A percentile compares a stretch with the other conserved stretches of the same genome.
phyloP scores from a whole-genome alignment of 305 asterid species.

The Fraxinus angustifolia region DNA sequence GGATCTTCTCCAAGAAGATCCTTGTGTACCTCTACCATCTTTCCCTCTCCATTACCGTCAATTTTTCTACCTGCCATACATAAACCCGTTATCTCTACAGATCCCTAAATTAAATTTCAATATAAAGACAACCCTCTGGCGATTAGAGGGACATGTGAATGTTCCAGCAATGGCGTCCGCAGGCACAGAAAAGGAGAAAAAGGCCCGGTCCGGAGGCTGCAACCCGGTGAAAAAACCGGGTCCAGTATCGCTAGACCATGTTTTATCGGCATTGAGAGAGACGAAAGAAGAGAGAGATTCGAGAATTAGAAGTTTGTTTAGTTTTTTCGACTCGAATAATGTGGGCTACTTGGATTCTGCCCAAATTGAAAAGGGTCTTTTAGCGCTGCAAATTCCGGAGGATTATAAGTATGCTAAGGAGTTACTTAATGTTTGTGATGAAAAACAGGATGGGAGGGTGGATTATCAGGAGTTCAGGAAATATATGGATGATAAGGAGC shows the following conservation, averaged over 20 bases:
- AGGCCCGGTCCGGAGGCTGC: conserved; percentile 58
- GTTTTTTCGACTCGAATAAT: conserved; percentile 70
- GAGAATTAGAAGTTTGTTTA: conserved; percentile 66
- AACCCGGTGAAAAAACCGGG: conserved; percentile 83
- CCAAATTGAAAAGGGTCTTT: conserved; percentile 75
- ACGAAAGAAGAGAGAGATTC: conserved; percentile 80
- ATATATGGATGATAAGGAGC: conserved; percentile 99
- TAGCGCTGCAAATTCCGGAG: conserved; percentile 87
- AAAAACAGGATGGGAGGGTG: conserved; percentile 86
- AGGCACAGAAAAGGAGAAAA: conserved; percentile 23
- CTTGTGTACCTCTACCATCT: background rate
- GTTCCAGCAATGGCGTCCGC: conserved; percentile 44
- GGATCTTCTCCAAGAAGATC: background rate
- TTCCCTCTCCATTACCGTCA: background rate
- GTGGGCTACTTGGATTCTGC: conserved; percentile 70
- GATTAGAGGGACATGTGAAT: conserved; percentile 47
- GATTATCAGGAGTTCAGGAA: conserved; percentile 85
- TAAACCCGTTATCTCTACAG: background rate
- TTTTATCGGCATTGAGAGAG: conserved; percentile 77
- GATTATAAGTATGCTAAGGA: conserved; percentile 98
- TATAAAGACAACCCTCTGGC: background rate
- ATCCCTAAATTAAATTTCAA: conserved; percentile 3
- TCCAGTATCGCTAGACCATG: conserved; percentile 87
- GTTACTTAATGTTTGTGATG: conserved; percentile 78
- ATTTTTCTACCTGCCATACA: background rate